Evolutionary conservation across 352 stramenopile species (phyloP).

Genomic region (Phytophthora cryptogea): DNA sequence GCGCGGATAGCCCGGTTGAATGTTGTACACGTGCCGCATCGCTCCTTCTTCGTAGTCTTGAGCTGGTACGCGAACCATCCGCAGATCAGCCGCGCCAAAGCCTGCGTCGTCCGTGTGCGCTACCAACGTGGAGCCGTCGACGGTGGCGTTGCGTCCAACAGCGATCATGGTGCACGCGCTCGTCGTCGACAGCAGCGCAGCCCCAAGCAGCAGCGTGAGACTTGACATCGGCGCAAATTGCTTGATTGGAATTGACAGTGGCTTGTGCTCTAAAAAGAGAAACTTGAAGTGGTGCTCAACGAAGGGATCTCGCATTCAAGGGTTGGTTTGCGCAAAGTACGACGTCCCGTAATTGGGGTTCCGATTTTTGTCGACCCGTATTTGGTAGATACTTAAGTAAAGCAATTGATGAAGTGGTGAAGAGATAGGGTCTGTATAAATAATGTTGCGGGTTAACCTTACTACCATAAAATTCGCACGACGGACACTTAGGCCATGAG

Average conservation of each 20-base stretch:
- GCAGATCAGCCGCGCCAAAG: conserved; percentile 86
- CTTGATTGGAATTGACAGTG: background rate
- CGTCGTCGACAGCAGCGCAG: conserved; percentile 12
- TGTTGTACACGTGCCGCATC: conserved; percentile 67
- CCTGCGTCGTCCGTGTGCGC: conserved; percentile 90
- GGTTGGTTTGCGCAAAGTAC: conserved; percentile 17
- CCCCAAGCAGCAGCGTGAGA: conserved; percentile 11
- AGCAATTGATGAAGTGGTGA: too few species aligned
- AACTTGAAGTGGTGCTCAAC: conserved; percentile 25
- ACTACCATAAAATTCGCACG: conserved; percentile 24
- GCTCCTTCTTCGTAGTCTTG: conserved; percentile 55
- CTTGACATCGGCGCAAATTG: background rate
- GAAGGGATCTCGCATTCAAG: conserved; percentile 8
- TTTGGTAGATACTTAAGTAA: background rate
- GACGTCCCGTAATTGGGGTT: conserved; percentile 1
- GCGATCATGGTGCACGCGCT: conserved; percentile 89
- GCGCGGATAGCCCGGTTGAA: conserved; percentile 71
- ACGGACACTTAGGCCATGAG: conserved; percentile 45
- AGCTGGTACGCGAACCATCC: conserved; percentile 91
- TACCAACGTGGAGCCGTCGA: conserved; percentile 87
- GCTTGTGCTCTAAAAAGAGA: conserved; percentile 5
- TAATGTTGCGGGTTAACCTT: conserved; percentile 29
- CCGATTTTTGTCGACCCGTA: background rate
- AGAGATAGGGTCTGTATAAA: conserved; percentile 24
- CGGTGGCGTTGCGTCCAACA: conserved; percentile 76